Evolutionary conservation across 345 rosid genomes (phyloP), one percentile per base, ranked within the genome.

Genomic region (Alliaria petiolata): DNA sequence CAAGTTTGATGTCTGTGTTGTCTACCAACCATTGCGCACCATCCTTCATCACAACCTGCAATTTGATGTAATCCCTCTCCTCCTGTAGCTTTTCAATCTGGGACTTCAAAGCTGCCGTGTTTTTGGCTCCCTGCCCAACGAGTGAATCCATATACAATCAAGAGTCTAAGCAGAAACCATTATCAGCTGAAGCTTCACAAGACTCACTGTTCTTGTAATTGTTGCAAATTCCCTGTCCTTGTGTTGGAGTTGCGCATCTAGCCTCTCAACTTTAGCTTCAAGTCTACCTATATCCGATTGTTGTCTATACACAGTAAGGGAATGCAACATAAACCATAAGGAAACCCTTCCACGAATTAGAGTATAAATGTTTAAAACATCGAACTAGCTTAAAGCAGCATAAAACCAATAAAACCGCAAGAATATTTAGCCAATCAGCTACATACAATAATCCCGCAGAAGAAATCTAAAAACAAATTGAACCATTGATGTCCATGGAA

Each of bases 211-310:
- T 81, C 99, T 75, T 8, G 93, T 95, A 42, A 89, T 91, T 1
- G 98, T 95, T 40, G 99, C 97, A 49, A 95, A 88, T 76, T 89
- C 98, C 83, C 96, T 91, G 72, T 88, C 96, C 72, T 95, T 95
- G 28, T 86, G 85, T 76, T 89, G 93, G 61, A n/a, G n/a, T n/a
- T n/a, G n/a, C n/a, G n/a, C n/a, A n/a, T n/a, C n/a, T n/a, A n/a
- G n/a, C n/a, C n/a, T 86, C 88, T 95, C 99, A 34, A 85, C 90
- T 80, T 95, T 91, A 19, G 93, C 93, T 79, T 95, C 98, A 73
- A 89, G 82, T 76, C 99, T 87, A 25, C 96, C 46, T 61, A 90
- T 87, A 78, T 93, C 97, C 0, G 98, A 90, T 12, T 83, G 76
- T 64, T 82, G 81, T 50, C 98, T 90, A 74, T 20, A 78, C 43